Base-by-base conservation (phyloP, 345 rosid genomes). In the Populus simonii region DNA sequence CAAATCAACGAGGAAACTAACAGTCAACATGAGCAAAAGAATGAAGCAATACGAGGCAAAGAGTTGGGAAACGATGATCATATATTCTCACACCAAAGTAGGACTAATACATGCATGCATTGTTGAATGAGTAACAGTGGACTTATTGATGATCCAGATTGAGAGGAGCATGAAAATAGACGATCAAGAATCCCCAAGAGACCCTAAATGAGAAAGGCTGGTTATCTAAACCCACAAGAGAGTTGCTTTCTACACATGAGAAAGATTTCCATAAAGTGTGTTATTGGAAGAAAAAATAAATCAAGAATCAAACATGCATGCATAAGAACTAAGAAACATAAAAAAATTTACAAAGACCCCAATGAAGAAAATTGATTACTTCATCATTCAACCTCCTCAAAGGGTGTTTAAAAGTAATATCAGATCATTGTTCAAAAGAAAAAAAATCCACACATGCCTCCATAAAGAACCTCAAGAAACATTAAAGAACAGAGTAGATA, bases 361-460 rank as follows among this genome's bases (percentile, higher is more conserved):
- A 36, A 35, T 3, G 16, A 22, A 12, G 33, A 55, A 38, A 68
- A 23, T 49, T 38, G 57, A 51, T 66, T 23, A 51, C 72, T 66
- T 72, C 61, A 65, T 27, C 66, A 25, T 68, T 78, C 66, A 65
- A 51, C 38, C 17, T 63, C 76, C 67, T 16, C 57, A 72, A 72
- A 51, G 23, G 63, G 66, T 53, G 45, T 41, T 41, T 41, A 41
- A 10, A 41, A 41, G 45, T 41, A 41, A 66, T 17, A 66, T 66
- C 72, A 72, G 76, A 72, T 65, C 74, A 77, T 62, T 62, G 20
- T 33, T 70, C 23, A 10, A 10, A 43, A 77, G 29, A 9, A 27
- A 9, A 38, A 11, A 43, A 41, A 62, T 43, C 61, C 70, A 71
- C 63, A 36, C 41, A 63, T 78, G 67, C 72, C 72, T 66, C 31